Evolutionary conservation across 345 rosid species (phyloP).

Genomic region (Salix dunnii): DNA sequence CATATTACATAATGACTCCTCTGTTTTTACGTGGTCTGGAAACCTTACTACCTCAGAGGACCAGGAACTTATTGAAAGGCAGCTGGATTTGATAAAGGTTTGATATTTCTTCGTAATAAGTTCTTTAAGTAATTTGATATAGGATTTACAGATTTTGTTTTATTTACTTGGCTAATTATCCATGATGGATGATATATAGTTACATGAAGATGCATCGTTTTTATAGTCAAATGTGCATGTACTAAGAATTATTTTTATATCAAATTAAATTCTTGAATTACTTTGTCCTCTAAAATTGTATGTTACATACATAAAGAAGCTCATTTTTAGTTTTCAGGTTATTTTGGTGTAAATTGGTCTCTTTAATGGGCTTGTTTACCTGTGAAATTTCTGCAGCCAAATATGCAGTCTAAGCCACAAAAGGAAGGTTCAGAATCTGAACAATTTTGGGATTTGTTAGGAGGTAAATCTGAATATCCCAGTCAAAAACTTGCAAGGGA

Average conservation of each 20-base stretch:
- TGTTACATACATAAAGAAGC: constrained; percentile 1
- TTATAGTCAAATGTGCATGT: too few species aligned
- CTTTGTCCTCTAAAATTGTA: not conserved
- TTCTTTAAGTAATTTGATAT: constrained; percentile 7
- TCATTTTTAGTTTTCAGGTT: constrained; percentile 14
- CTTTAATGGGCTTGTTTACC: constrained; percentile 1
- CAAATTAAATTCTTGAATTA: too few species aligned
- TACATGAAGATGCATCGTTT: too few species aligned
- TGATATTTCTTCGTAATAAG: constrained; percentile 15
- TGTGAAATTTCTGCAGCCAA: constrained; percentile 60
- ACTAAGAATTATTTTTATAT: not conserved
- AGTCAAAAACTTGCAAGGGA: constrained; percentile 66
- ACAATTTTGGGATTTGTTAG: constrained; percentile 84
- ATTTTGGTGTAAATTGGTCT: not conserved
- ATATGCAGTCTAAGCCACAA: constrained; percentile 68
- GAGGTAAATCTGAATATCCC: constrained; percentile 81
- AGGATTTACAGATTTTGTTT: not conserved
- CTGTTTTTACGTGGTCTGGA: constrained; percentile 90
- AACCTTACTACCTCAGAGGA: constrained; percentile 69
- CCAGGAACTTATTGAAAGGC: constrained; percentile 87
- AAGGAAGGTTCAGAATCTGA: constrained; percentile 95
- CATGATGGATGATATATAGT: too few species aligned
- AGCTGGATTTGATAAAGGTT: constrained; percentile 96
- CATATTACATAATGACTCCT: constrained; percentile 73
- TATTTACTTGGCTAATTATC: too few species aligned